phyloP scores from a whole-genome alignment of 495 filamentous ascomycete species.

The Acidiella bohemica region DNA sequence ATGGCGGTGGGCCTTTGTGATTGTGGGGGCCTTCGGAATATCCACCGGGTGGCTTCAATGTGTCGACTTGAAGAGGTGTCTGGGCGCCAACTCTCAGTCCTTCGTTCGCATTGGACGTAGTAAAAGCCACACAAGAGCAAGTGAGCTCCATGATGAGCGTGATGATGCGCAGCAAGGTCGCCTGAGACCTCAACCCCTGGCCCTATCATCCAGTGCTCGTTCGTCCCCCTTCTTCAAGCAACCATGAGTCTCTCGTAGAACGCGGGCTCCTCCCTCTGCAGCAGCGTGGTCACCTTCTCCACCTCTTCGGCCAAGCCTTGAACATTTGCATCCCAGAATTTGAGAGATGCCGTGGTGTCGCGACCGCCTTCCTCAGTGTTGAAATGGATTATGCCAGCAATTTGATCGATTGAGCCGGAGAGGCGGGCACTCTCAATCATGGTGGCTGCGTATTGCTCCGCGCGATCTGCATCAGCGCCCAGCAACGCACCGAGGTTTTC shows the following conservation, averaged over 20 bases:
- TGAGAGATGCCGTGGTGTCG: slow-evolving; percentile 46
- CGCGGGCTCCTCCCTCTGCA: slow-evolving; percentile 56
- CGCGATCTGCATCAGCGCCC: slow-evolving; percentile 64
- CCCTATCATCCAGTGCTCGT: neutral
- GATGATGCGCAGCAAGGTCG: too few species aligned
- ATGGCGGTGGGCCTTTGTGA: too few species aligned
- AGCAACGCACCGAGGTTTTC: slow-evolving; percentile 64
- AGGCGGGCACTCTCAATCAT: slow-evolving; percentile 94
- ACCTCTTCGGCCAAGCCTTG: slow-evolving; percentile 75
- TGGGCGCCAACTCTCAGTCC: too few species aligned
- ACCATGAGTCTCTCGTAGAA: slow-evolving; percentile 14
- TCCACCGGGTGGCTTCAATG: too few species aligned
- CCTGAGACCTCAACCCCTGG: too few species aligned
- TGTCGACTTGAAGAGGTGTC: too few species aligned
- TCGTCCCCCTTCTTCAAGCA: neutral
- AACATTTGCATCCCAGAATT: slow-evolving; percentile 81
- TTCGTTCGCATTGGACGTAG: too few species aligned
- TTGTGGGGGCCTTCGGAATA: too few species aligned
- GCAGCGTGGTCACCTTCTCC: slow-evolving; percentile 64
- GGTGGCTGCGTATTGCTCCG: slow-evolving; percentile 78
- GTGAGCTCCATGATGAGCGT: too few species aligned
- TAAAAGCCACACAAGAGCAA: too few species aligned
- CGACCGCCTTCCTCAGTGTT: slow-evolving; percentile 28
- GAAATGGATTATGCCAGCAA: slow-evolving; percentile 78
- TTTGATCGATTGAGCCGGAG: slow-evolving; percentile 83